phyloP scores from a whole-genome alignment of 805 yeast species.

The Starmera caribaea region DNA sequence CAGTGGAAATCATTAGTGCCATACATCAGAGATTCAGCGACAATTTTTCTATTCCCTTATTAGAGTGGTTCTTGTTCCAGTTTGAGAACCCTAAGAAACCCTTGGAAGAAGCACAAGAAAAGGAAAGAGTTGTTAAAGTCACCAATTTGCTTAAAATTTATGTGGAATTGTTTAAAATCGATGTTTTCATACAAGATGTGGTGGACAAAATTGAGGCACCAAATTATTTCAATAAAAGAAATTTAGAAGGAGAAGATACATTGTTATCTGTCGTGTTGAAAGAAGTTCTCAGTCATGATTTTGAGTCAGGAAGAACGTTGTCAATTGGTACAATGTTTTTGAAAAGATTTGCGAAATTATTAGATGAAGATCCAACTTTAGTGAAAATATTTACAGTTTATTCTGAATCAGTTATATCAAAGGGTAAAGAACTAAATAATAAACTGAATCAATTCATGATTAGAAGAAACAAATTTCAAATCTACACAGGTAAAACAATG shows the following conservation, averaged over 20 bases:
- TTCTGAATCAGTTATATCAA: conserved; percentile 30
- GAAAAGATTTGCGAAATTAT: conserved; percentile 32
- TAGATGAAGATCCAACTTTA: conserved; percentile 21
- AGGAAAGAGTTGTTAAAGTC: conserved; percentile 29
- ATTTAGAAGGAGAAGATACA: conserved; percentile 24
- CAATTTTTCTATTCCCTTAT: conserved; percentile 40
- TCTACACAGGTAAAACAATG: conserved; percentile 52
- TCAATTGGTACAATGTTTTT: conserved; percentile 37
- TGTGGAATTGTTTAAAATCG: conserved; percentile 49
- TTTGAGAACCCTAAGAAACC: conserved; percentile 24
- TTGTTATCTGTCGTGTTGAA: conserved; percentile 33
- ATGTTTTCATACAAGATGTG: conserved; percentile 37
- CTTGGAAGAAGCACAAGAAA: conserved; percentile 33
- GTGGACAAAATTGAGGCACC: conserved; percentile 37
- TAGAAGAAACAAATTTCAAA: conserved; percentile 43
- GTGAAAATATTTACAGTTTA: conserved; percentile 29
- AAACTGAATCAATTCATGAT: conserved; percentile 25
- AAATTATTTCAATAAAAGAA: conserved; percentile 26
- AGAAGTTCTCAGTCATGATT: conserved; percentile 33
- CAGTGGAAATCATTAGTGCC: conserved; percentile 57
- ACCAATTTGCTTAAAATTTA: conserved; percentile 40
- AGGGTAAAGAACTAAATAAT: conserved; percentile 26
- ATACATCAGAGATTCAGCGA: conserved; percentile 66
- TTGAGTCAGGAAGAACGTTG: conserved; percentile 24
- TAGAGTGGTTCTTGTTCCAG: conserved; percentile 32